Evolutionary conservation across 2,329 filamentous ascomycete genomes (phyloP).

Genomic region (Penicillium sp.): DNA sequence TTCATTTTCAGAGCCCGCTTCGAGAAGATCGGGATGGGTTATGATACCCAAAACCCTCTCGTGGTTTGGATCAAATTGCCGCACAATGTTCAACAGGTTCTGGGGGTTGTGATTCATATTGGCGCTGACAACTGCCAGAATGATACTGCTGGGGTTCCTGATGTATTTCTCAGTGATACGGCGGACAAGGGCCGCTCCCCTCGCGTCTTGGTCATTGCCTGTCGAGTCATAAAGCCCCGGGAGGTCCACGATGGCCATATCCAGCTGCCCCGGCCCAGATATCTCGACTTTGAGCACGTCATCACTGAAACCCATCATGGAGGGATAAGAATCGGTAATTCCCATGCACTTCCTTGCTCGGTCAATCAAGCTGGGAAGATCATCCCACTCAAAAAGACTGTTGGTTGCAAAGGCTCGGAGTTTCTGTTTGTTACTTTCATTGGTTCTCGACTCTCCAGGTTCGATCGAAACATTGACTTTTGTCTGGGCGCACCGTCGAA

Average conservation of each 20-base stretch:
- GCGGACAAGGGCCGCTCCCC: constrained; percentile 54
- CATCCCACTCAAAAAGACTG: constrained; percentile 16
- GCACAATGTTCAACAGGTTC: constrained; percentile 51
- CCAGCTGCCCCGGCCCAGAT: constrained; percentile 57
- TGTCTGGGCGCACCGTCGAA: constrained; percentile 43
- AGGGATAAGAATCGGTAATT: constrained; percentile 32
- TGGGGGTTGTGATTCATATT: constrained; percentile 57
- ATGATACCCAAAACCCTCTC: constrained; percentile 47
- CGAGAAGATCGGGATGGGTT: constrained; percentile 47
- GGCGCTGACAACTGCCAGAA: constrained; percentile 55
- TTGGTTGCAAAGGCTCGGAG: constrained; percentile 9
- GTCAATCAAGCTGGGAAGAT: constrained; percentile 51
- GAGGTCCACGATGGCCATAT: constrained; percentile 61
- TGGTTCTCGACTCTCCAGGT: constrained; percentile 24
- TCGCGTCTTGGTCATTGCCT: constrained; percentile 52
- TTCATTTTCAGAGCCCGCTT: constrained; percentile 37
- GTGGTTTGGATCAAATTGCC: constrained; percentile 31
- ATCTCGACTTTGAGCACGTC: constrained; percentile 60
- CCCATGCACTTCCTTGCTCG: constrained; percentile 55
- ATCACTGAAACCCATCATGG: constrained; percentile 29
- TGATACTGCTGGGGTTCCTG: constrained; percentile 56
- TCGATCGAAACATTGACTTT: constrained; percentile 48
- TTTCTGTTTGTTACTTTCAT: constrained; percentile 15
- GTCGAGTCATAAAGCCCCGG: constrained; percentile 58
- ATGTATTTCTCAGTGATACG: constrained; percentile 55